Conservation (phyloP, 352 stramenopile genomes). For the Globisporangium alternatum region DNA sequence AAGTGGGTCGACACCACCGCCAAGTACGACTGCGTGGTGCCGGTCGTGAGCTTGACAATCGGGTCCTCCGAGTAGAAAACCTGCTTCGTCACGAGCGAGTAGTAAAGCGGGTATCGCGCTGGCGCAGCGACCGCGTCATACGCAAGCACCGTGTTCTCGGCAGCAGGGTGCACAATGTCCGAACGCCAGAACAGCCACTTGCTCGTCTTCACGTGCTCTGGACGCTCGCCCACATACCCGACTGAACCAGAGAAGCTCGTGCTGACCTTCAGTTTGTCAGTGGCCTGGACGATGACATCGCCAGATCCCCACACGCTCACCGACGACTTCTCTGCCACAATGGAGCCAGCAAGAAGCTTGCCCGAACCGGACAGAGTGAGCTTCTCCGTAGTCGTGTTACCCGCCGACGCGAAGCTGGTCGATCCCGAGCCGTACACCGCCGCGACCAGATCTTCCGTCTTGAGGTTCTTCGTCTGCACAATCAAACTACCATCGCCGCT, state of each 20-base stretch:
- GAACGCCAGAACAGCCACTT: constrained; percentile 12
- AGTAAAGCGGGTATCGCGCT: constrained; percentile 11
- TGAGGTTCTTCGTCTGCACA: constrained; percentile 34
- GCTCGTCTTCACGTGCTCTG: constrained; percentile 26
- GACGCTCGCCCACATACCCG: constrained; percentile 32
- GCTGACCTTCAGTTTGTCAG: constrained; percentile 26
- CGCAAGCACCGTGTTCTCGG: constrained; percentile 1
- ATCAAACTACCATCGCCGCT: constrained; percentile 30
- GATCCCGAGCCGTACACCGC: constrained; percentile 50
- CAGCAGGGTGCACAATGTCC: constrained; percentile 8
- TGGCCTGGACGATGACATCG: constrained; percentile 39
- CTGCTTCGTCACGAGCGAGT: constrained; percentile 9
- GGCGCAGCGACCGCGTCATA: constrained; percentile 4
- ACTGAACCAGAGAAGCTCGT: constrained; percentile 32
- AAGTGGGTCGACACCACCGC: constrained; percentile 9
- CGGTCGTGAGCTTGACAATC: constrained; percentile 2
- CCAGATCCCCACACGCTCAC: constrained; percentile 43
- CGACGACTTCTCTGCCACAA: constrained; percentile 35
- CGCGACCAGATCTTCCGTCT: constrained; percentile 30
- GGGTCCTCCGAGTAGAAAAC: constrained; percentile 6
- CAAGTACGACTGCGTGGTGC: constrained; percentile 7
- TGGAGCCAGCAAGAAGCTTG: constrained; percentile 34
- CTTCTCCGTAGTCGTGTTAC: constrained; percentile 39
- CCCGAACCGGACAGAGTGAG: constrained; percentile 48
- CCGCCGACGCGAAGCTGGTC: constrained; percentile 38